A percentile compares a stretch with the other conserved stretches of the same genome.
Evolutionary conservation across 352 stramenopile genomes (phyloP).

Genomic region (Phytophthora hibernalis): DNA sequence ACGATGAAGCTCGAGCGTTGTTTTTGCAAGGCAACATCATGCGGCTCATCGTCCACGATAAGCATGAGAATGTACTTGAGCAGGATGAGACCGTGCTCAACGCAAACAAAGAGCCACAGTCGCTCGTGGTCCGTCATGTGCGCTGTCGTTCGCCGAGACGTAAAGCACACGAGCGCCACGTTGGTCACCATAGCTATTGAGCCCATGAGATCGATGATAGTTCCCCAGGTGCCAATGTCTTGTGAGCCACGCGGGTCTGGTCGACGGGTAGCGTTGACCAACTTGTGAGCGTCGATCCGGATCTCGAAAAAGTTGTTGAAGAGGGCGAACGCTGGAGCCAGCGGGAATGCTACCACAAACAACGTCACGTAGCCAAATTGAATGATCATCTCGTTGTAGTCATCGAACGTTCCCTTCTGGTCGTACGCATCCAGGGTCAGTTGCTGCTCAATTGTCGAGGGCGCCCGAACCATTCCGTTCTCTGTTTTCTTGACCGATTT

Average conservation of each 20-base stretch:
- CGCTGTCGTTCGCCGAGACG: constrained; percentile 69
- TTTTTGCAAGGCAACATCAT: constrained; percentile 73
- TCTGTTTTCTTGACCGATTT: constrained; percentile 13
- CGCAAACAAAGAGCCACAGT: constrained; percentile 67
- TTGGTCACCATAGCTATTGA: constrained; percentile 93
- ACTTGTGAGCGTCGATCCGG: constrained; percentile 88
- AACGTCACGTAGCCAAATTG: constrained; percentile 94
- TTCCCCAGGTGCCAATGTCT: constrained; percentile 94
- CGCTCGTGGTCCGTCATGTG: constrained; percentile 52
- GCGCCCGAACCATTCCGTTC: constrained; percentile 33
- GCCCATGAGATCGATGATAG: constrained; percentile 90
- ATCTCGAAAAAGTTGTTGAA: constrained; percentile 95
- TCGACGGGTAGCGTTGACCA: constrained; percentile 76
- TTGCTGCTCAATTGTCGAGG: constrained; percentile 66
- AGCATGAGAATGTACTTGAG: constrained; percentile 77
- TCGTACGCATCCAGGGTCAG: constrained; percentile 74
- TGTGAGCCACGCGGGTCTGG: constrained; percentile 79
- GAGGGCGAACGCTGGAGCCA: constrained; percentile 89
- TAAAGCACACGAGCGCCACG: constrained; percentile 93
- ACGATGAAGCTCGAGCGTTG: constrained; percentile 74
- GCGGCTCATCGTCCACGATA: constrained; percentile 75
- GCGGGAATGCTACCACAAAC: constrained; percentile 93
- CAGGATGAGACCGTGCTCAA: constrained; percentile 72
- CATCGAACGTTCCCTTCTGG: constrained; percentile 79
- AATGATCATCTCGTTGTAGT: constrained; percentile 92